Evolutionary conservation across 805 yeast species (phyloP).

Genomic region (Starmerella bombicola): DNA sequence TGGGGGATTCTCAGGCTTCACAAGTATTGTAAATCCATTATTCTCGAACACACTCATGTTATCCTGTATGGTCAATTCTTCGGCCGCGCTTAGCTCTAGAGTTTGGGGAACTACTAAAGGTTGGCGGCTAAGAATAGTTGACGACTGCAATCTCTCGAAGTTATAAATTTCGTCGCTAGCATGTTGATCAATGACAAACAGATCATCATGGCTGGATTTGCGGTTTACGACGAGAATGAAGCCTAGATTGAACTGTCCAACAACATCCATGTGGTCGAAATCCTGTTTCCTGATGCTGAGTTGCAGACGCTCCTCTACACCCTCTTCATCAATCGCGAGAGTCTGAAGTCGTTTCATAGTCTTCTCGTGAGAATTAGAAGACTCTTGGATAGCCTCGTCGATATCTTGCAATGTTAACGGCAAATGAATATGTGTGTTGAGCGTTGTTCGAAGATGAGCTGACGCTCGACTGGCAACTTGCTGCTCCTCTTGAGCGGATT

Average conservation of each 20-base stretch:
- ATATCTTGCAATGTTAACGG: conserved; percentile 16
- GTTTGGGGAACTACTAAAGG: conserved; percentile 47
- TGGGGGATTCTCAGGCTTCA: conserved; percentile 40
- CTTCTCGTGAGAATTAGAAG: conserved; percentile 1
- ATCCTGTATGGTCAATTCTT: conserved; percentile 59
- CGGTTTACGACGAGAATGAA: conserved; percentile 62
- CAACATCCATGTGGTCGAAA: conserved; percentile 58
- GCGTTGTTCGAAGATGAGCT: conserved; percentile 2
- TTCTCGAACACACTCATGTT: conserved; percentile 43
- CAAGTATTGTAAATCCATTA: conserved; percentile 62
- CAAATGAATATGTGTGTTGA: conserved; percentile 19
- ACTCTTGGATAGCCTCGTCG: not conserved
- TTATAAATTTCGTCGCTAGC: conserved; percentile 94
- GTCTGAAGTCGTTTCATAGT: conserved; percentile 13
- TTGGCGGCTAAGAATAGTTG: conserved; percentile 52
- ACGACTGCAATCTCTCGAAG: conserved; percentile 56
- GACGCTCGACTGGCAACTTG: conserved; percentile 3
- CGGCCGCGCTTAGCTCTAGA: conserved; percentile 61
- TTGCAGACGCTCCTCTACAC: conserved; percentile 48
- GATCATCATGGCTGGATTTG: conserved; percentile 33
- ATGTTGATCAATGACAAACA: conserved; percentile 91
- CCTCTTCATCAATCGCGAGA: conserved; percentile 33
- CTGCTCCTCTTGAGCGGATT: too few species aligned
- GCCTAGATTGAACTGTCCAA: conserved; percentile 94
- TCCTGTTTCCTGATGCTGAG: conserved; percentile 58